Evolutionary conservation across 352 stramenopile genomes (phyloP), one percentile per base, ranked within the genome.

Genomic region (Globisporangium nunn): DNA sequence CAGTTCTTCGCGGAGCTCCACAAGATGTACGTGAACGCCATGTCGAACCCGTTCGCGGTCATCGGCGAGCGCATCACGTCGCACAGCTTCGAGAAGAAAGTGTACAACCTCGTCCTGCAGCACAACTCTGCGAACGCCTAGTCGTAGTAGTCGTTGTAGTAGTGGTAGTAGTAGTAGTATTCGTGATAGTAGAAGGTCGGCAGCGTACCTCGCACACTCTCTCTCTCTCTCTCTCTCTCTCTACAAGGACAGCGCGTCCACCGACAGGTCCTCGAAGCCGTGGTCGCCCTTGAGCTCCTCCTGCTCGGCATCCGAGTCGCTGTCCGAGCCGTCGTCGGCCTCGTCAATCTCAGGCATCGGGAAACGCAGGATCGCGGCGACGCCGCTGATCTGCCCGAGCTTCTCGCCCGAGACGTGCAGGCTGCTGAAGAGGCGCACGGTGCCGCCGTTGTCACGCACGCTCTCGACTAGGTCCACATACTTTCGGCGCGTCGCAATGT

Each of bases 301-400:
- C 0, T 72, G 69, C 3, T 71, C 70, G 40, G 79, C 70, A 14
- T 77, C 71, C 47, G 52, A 62, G 6, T 87, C 74, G 40, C 78
- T 67, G 41, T 79, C 70, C 1, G 57, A 64, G 29, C 67, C 75
- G 43, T 74, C 68, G 56, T 98, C 92, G 49, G 94, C 68, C 61
- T 98, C 89, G 59, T 98, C 94, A 45, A 98, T 87, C 72, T 98
- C 94, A n/a, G 91, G 91, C 66, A 99, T 84, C 29, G 95, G 96
- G 76, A 97, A 98, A 33, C 96, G 78, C 46, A 98, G 67, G 52
- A 98, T 97, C 39, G 96, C 96, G 35, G 96, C 96, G 31, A 99
- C 78, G 47, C 96, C 96, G 39, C 85, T 97, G 15, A 98, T 82
- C 69, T 98, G 91, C 35, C 88, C 76, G 18, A 99, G 81, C 68